Base-by-base conservation (phyloP, 371 early-diverging fungal genomes). In the Amoeboaphelidium protococcarum region DNA sequence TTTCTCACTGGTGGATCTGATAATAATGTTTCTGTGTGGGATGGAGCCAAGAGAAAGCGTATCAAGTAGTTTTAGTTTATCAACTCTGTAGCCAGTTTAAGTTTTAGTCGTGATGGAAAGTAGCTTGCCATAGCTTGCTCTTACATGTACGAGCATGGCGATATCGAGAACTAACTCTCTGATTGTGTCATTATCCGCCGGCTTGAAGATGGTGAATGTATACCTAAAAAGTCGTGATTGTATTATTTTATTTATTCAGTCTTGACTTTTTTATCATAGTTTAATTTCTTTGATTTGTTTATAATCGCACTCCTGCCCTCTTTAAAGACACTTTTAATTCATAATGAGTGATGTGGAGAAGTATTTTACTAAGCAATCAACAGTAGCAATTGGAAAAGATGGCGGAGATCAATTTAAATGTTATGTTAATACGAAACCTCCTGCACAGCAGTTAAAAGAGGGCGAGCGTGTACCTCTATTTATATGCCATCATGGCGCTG, bases 1-100 rank as follows among this genome's bases (percentile, higher is more conserved):
- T 89, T 94, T 71, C 87, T 78, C 6, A 77, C 91, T 12, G 95
- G 92, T 27, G 95, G 95, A 23, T 75, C 78, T 0, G 95, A 94
- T 58, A 81, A 86, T n/a, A 71, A 73, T 20, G 85, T 91, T 25
- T 74, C 68, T 55, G 62, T 85, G 25, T 94, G 95, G 95, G 88
- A 92, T 55, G 80, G 82, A 24, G 68, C 69, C 47, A 73, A 84
- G 64, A 79, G 78, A 60, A 89, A 89, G 63, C 71, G 91, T 10
- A 50, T 88, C 46, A 69, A 73, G 51, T 75, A 76, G 46, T 85
- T 71, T 54, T 64, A 69, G 13, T 90, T 78, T 57, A 79, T 83
- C 2, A 74, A 87, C n/a, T 73, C 80, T 27, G 71, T 91, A 40
- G 54, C 89, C 1, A 60, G 78, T n/a, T 59, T 94, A 26, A 61